Conservation (phyloP, 1,139 yeast genomes). For the Diutina sp. region DNA sequence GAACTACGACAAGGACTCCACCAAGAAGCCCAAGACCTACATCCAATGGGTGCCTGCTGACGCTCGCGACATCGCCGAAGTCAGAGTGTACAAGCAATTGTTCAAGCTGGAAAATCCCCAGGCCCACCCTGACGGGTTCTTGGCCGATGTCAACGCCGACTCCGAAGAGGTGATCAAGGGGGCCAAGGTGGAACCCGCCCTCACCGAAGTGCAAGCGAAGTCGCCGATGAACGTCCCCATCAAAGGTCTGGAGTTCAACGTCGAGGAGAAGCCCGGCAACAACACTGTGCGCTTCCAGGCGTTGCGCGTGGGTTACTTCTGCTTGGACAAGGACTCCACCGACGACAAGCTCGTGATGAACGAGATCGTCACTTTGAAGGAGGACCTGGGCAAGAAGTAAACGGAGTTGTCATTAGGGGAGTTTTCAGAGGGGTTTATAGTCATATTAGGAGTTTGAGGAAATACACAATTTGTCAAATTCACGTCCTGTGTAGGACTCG, state of each 20-base stretch:
- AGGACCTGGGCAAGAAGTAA: slow-evolving; percentile 12
- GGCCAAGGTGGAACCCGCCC: slow-evolving; percentile 63
- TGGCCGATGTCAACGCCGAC: slow-evolving; percentile 69
- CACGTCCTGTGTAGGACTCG: no score
- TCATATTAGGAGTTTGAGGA: not conserved
- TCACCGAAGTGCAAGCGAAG: slow-evolving; percentile 49
- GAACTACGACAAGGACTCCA: slow-evolving; percentile 58
- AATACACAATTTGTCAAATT: not conserved
- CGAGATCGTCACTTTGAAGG: slow-evolving; percentile 84
- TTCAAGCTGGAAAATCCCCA: slow-evolving; percentile 89
- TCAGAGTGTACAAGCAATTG: slow-evolving; percentile 77
- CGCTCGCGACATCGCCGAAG: slow-evolving; percentile 51
- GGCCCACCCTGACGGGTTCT: slow-evolving; percentile 75
- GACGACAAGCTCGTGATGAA: slow-evolving; percentile 55
- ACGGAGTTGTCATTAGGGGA: not conserved
- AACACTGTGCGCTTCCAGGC: slow-evolving; percentile 98
- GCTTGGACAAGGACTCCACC: slow-evolving; percentile 71
- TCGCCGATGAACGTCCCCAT: slow-evolving; percentile 70
- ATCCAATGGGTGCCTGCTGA: slow-evolving; percentile 93
- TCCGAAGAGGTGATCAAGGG: slow-evolving; percentile 56
- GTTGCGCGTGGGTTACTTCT: slow-evolving; percentile 90
- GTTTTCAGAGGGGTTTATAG: not conserved
- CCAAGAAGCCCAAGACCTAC: slow-evolving; percentile 76
- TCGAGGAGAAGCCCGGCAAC: slow-evolving; percentile 47
- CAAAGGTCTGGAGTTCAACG: slow-evolving; percentile 50